Evolutionary conservation across 1,284 basidiomycete species (phyloP).

Genomic region (Pterulicium gracile): DNA sequence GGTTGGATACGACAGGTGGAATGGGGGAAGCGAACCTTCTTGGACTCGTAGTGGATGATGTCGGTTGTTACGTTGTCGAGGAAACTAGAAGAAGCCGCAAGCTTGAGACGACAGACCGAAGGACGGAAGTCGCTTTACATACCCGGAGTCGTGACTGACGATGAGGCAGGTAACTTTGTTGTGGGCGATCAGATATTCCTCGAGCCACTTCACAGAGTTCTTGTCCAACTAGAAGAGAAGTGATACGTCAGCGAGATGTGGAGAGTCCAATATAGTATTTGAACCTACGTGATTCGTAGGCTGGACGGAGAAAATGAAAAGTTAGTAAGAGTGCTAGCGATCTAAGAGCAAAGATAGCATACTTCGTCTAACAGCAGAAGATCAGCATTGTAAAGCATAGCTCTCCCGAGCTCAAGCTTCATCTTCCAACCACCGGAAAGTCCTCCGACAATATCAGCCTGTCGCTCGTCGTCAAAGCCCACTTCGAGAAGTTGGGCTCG

Average conservation of each 20-base stretch:
- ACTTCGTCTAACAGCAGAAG: conserved; percentile 84
- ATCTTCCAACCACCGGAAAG: conserved; percentile 99
- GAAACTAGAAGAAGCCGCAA: conserved; percentile 45
- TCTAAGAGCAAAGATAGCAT: conserved; percentile 9
- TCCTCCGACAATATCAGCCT: conserved; percentile 79
- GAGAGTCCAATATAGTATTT: conserved; percentile 9
- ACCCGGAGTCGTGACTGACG: conserved; percentile 97
- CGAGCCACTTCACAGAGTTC: conserved; percentile 87
- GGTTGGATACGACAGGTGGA: not conserved
- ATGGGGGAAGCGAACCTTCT: conserved; percentile 49
- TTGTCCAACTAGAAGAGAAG: too few relatives aligned
- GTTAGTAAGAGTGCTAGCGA: conserved; percentile 6
- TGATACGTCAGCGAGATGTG: conserved; percentile 12
- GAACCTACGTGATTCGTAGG: conserved; percentile 84
- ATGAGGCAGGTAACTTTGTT: conserved; percentile 87
- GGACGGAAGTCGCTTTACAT: conserved; percentile 17
- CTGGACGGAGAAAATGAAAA: conserved; percentile 25
- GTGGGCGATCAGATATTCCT: conserved; percentile 79
- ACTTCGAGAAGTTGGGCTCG: conserved; percentile 73
- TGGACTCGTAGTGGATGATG: conserved; percentile 95
- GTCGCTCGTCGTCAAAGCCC: conserved; percentile 86
- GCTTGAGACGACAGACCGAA: conserved; percentile 7
- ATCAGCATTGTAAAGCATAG: conserved; percentile 97
- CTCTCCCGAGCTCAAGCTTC: conserved; percentile 87
- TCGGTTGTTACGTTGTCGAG: conserved; percentile 96